Evolutionary conservation across 2,329 filamentous ascomycete genomes (phyloP).

Genomic region (Claviceps cyperi): DNA sequence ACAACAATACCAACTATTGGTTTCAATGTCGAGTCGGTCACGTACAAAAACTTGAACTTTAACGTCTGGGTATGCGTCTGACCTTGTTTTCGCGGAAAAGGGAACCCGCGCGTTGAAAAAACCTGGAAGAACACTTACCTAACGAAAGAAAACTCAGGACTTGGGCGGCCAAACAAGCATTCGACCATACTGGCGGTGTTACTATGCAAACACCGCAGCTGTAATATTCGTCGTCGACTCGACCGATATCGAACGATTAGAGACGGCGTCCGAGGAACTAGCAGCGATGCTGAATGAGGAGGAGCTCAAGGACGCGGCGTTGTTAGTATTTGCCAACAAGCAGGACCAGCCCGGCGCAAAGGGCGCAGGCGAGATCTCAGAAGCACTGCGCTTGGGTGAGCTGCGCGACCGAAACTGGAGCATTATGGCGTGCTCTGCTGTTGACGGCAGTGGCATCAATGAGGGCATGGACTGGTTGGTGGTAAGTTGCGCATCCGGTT

Average conservation of each 20-base stretch:
- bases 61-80: constrained; percentile 74
- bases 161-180: constrained; percentile 97
- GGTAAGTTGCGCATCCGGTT: constrained; percentile 34
- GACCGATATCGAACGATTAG: constrained; percentile 88
- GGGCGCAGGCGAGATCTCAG: constrained; percentile 90
- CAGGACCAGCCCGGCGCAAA: constrained; percentile 96
- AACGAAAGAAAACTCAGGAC: constrained; percentile 39
- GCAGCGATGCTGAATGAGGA: constrained; percentile 95
- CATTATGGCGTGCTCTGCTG: constrained; percentile 93
- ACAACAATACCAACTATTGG: constrained; percentile 98
- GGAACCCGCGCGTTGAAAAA: no score
- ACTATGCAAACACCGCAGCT: constrained; percentile 96
- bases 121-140: not conserved
- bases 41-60: constrained; percentile 96
- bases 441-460: constrained; percentile 84
- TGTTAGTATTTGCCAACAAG: constrained; percentile 97
- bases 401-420: constrained; percentile 97
- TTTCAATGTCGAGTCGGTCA: constrained; percentile 98
- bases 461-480: constrained; percentile 99
- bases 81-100: not conserved
- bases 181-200: constrained; percentile 96
- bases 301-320: constrained; percentile 79
- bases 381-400: constrained; percentile 79
- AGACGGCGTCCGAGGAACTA: constrained; percentile 85
- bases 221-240: constrained; percentile 98